A percentile compares a stretch with the other conserved stretches of the same genome.
Evolutionary conservation across 2,329 filamentous ascomycete genomes (phyloP).

Genomic region (Aspergillus viridinutans): DNA sequence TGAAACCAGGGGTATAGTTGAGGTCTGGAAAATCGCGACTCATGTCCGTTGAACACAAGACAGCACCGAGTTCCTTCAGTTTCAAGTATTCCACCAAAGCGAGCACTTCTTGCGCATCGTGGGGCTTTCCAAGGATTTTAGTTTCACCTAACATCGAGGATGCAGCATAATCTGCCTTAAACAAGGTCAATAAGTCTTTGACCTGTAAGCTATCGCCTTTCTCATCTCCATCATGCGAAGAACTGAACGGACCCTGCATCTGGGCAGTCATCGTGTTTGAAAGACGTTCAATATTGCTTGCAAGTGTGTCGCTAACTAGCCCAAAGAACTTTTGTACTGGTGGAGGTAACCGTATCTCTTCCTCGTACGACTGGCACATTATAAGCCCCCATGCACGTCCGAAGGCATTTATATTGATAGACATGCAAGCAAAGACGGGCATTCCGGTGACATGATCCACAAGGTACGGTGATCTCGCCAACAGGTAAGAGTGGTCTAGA

Average conservation of each 20-base stretch:
- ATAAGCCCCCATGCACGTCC: constrained; percentile 83
- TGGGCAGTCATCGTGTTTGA: constrained; percentile 82
- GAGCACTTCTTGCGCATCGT: constrained; percentile 75
- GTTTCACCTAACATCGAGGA: constrained; percentile 84
- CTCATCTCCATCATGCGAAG: constrained; percentile 77
- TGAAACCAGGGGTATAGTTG: constrained; percentile 73
- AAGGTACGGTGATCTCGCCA: constrained; percentile 80
- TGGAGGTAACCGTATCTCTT: constrained; percentile 86
- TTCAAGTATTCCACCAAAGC: constrained; percentile 81
- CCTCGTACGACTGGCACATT: constrained; percentile 79
- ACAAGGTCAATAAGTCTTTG: constrained; percentile 76
- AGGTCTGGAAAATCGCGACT: constrained; percentile 74
- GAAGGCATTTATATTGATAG: constrained; percentile 85
- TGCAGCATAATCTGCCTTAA: constrained; percentile 82
- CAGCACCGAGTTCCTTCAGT: constrained; percentile 68
- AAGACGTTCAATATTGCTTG: constrained; percentile 78
- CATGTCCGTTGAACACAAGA: constrained; percentile 74
- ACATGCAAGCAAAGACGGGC: constrained; percentile 92
- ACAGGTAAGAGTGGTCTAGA: constrained; percentile 76
- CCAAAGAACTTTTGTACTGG: constrained; percentile 90
- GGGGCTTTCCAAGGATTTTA: constrained; percentile 71
- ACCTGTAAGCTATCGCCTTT: constrained; percentile 88
- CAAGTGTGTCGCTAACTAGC: constrained; percentile 78
- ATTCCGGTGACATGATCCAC: constrained; percentile 84
- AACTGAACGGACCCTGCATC: constrained; percentile 85